phyloP scores from a whole-genome alignment of 148 eudicot genomes.

The Fagopyrum tataricum region DNA sequence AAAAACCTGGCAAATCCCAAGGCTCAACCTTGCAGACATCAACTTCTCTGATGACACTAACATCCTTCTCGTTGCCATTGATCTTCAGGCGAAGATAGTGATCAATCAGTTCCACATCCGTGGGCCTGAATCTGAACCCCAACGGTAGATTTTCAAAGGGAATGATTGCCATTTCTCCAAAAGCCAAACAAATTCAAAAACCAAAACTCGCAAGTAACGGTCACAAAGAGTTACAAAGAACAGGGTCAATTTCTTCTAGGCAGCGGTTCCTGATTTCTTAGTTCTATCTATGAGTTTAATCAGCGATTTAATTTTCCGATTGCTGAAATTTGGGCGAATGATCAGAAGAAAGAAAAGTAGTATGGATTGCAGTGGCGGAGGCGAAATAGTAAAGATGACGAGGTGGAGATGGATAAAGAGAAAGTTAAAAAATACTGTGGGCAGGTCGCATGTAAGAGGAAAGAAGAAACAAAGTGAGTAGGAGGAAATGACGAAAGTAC shows the following conservation, averaged over 20 bases:
- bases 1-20: conserved; percentile 83
- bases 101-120: conserved; percentile 76
- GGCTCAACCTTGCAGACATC: conserved; percentile 91
- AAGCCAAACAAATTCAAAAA: neutral
- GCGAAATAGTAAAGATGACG: neutral
- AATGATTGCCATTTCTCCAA: conserved; percentile 17
- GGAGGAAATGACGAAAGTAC: neutral
- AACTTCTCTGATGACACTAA: conserved; percentile 65
- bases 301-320: neutral
- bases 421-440: neutral
- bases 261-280: neutral
- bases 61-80: conserved; percentile 52
- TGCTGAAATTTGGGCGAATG: neutral
- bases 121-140: conserved; percentile 85
- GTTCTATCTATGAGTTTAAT: neutral
- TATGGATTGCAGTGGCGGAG: neutral
- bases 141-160: conserved; percentile 54
- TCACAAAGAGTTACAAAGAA: neutral
- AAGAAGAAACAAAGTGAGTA: neutral
- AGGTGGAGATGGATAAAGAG: neutral
- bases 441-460: conserved; percentile 7
- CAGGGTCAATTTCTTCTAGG: neutral
- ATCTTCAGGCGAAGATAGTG: conserved; percentile 73
- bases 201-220: neutral
- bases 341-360: neutral